phyloP scores from a whole-genome alignment of 257 asterid genomes.

The Cinchona pubescens region DNA sequence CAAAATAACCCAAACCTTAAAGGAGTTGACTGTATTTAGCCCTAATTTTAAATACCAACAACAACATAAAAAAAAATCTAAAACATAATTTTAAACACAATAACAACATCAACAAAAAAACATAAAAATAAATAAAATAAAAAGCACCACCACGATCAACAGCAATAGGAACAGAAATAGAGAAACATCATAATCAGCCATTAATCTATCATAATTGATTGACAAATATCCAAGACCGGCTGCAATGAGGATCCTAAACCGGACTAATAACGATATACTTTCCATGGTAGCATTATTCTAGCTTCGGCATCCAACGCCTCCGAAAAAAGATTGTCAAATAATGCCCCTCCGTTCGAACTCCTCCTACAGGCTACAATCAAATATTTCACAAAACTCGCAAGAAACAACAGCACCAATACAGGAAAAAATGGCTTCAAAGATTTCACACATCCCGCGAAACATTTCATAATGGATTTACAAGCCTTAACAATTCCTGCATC shows the following conservation, averaged over 20 bases:
- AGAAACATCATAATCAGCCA: too few relatives aligned
- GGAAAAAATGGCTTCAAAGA: not conserved
- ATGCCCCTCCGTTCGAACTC: not conserved
- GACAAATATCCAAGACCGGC: not conserved
- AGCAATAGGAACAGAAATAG: too few relatives aligned
- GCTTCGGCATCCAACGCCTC: not conserved
- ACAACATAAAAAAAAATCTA: too few relatives aligned
- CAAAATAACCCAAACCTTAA: too few relatives aligned
- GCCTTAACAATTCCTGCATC: not conserved
- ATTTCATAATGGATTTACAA: not conserved
- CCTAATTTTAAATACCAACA: too few relatives aligned
- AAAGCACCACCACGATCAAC: too few relatives aligned
- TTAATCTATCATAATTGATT: too few relatives aligned
- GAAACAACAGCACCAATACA: not conserved
- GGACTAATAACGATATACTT: not conserved
- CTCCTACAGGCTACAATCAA: not conserved
- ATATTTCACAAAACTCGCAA: not conserved
- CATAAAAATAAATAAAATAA: too few relatives aligned
- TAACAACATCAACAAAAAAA: too few relatives aligned
- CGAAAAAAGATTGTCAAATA: not conserved
- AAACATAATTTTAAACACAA: too few relatives aligned
- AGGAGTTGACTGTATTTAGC: too few relatives aligned
- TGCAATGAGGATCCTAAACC: not conserved
- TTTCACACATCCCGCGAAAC: not conserved
- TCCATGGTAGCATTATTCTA: not conserved